Base-by-base conservation (phyloP, 148 eudicot species). In the Tetragonia tetragonoides region DNA sequence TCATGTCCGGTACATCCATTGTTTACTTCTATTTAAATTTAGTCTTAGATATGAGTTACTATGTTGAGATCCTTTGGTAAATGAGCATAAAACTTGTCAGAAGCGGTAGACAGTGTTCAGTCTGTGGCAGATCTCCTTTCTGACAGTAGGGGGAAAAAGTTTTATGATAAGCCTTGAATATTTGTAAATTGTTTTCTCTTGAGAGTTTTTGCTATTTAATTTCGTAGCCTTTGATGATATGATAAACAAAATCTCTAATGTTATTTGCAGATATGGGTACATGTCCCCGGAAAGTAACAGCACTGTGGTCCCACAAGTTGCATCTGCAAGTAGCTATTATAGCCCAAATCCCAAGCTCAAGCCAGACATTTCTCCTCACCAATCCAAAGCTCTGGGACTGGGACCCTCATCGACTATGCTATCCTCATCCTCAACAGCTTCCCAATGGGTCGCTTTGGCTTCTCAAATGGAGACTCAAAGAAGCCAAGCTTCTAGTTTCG, bases 381-480 rank as follows among this genome's bases (percentile, higher is more conserved):
- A 40, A 76, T 7, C 64, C 21, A 62, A 71, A 54, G 82, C 24
- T 63, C 34, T 28, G 34, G 34, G 34, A 28, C 38, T 18, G 47
- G 37, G 72, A 63, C 72, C 83, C 53, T 54, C 47, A 44, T 53
- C 73, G 23, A 11, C 78, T 67, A 38, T 46, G 41, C 21, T 12
- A 23, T 39, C 80, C n/a, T 61, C 75, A 9, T 34, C 75, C 37
- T 70, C 47, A 49, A 16, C 64, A 37, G 75, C 70, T 75, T 51
- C 75, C 23, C 75, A 70, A 8, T 75, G 70, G 83, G 83, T 75
- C 47, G 79, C 75, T 21, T 49, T 62, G 70, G 79, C 83, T 75
- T 59, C 79, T 39, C 49, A 53, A 74, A 46, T 68, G 63, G 70
- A 44, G 66, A 68, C 46, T 74, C 40, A 62, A 7, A 62, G 60